Evolutionary conservation across 1,139 yeast genomes (phyloP).

Genomic region (Kluyveromyces sp.): DNA sequence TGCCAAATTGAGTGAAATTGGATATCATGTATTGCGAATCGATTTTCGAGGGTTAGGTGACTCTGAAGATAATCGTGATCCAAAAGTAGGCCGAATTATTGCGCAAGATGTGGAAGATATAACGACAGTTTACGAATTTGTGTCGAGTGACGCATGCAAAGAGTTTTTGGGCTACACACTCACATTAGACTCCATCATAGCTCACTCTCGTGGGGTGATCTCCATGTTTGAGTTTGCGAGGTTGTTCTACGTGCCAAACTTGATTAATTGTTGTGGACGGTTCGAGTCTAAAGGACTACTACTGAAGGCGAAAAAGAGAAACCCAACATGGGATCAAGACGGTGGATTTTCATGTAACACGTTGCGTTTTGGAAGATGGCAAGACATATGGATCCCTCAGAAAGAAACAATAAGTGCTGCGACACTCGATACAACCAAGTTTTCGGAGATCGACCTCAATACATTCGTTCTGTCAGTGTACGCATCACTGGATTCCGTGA

Average conservation of each 20-base stretch:
- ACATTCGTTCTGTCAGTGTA: slow-evolving; percentile 60
- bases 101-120: slow-evolving; percentile 65
- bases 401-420: slow-evolving; percentile 53
- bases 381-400: slow-evolving; percentile 38
- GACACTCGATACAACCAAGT: slow-evolving; percentile 40
- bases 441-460: slow-evolving; percentile 40
- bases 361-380: slow-evolving; percentile 47
- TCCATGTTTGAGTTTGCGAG: slow-evolving; percentile 67
- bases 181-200: slow-evolving; percentile 49
- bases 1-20: slow-evolving; percentile 50
- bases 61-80: slow-evolving; percentile 49
- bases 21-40: slow-evolving; percentile 60
- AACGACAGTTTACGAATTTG: slow-evolving; percentile 44
- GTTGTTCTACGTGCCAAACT: slow-evolving; percentile 46
- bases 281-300: slow-evolving; percentile 38
- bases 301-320: slow-evolving; percentile 23
- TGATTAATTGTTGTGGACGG: slow-evolving; percentile 70
- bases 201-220: slow-evolving; percentile 76
- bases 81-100: slow-evolving; percentile 46
- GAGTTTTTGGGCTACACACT: slow-evolving; percentile 29
- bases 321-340: slow-evolving; percentile 33
- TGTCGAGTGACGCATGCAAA: slow-evolving; percentile 32
- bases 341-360: slow-evolving; percentile 37
- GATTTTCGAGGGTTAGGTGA: slow-evolving; percentile 86
- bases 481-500: slow-evolving; percentile 59